These are phyloP conservation scores for Fusarium globosum DNA, from an alignment of 2,329 filamentous ascomycete genomes.

Conservation along the genomic window DNA sequence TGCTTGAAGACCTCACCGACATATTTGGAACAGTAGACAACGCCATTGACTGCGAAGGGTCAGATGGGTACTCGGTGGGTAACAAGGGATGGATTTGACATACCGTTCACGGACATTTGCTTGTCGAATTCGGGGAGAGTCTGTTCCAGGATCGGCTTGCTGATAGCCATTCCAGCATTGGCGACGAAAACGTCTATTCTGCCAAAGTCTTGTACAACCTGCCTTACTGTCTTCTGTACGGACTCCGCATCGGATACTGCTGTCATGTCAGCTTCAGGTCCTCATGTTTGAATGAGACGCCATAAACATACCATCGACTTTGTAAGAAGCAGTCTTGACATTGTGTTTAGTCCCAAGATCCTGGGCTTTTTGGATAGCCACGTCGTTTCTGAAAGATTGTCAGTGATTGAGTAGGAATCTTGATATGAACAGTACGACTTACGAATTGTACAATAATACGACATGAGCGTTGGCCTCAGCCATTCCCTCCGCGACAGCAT, in stretches of 20 bases:
- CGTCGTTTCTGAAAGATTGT: neutral
- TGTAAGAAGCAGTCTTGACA: neutral
- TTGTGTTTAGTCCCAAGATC: neutral
- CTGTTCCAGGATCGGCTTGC: conserved; percentile 66
- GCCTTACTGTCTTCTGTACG: neutral
- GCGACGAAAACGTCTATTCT: neutral
- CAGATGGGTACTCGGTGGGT: neutral
- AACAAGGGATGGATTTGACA: neutral
- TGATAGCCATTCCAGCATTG: conserved; percentile 48
- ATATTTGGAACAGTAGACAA: conserved; percentile 56
- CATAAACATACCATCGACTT: neutral
- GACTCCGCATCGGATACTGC: neutral
- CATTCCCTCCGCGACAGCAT: conserved; percentile 57
- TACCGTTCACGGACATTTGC: conserved; percentile 63
- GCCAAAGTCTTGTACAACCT: neutral
- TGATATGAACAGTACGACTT: neutral
- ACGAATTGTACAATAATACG: conserved; percentile 44
- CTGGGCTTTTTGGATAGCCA: neutral
- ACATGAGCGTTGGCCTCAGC: conserved; percentile 57
- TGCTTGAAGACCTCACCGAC: conserved; percentile 55
- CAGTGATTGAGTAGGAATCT: neutral
- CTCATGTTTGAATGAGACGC: rapidly evolving
- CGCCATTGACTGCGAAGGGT: conserved; percentile 52
- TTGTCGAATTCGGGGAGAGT: conserved; percentile 60
- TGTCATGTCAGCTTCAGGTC: neutral